A percentile compares a stretch with the other conserved stretches of the same genome.
Conservation (phyloP, 257 asterid genomes). For the Henckelia pumila region DNA sequence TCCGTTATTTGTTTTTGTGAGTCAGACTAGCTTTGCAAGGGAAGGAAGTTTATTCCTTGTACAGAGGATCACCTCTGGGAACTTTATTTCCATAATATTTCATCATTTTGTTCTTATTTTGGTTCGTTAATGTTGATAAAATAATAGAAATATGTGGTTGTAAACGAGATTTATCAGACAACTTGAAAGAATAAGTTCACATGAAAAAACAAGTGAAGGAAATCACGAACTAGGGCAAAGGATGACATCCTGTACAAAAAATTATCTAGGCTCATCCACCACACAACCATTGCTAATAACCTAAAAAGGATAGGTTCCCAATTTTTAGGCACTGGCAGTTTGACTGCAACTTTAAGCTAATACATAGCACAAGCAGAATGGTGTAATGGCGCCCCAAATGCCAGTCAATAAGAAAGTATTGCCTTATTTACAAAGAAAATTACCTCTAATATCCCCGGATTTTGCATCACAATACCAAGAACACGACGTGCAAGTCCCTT, state of each 20-base stretch:
- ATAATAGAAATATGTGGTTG: too few species aligned
- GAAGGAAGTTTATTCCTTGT: too few species aligned
- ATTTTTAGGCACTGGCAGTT: slow-evolving; percentile 6
- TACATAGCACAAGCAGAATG: background rate
- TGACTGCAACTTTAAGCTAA: background rate
- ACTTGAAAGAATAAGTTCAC: background rate
- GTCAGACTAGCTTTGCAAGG: too few species aligned
- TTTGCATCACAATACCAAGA: slow-evolving; percentile 83
- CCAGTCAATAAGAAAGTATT: slow-evolving; percentile 15
- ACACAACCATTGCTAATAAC: slow-evolving; percentile 6
- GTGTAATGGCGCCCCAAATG: slow-evolving; percentile 5
- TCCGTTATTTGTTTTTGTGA: too few species aligned
- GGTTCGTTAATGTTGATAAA: too few species aligned
- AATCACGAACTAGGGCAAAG: background rate
- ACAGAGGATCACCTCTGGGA: too few species aligned
- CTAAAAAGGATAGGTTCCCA: background rate
- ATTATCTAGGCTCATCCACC: background rate
- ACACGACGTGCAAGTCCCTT: slow-evolving; percentile 78
- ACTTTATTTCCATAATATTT: too few species aligned
- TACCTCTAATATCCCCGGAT: slow-evolving; percentile 93
- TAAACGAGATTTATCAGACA: slow-evolving; percentile 14
- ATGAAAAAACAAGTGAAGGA: background rate
- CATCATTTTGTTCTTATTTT: too few species aligned
- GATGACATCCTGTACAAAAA: background rate
- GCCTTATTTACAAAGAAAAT: slow-evolving; percentile 7